phyloP scores from a whole-genome alignment of 495 filamentous ascomycete species.

The Neurospora terricola region DNA sequence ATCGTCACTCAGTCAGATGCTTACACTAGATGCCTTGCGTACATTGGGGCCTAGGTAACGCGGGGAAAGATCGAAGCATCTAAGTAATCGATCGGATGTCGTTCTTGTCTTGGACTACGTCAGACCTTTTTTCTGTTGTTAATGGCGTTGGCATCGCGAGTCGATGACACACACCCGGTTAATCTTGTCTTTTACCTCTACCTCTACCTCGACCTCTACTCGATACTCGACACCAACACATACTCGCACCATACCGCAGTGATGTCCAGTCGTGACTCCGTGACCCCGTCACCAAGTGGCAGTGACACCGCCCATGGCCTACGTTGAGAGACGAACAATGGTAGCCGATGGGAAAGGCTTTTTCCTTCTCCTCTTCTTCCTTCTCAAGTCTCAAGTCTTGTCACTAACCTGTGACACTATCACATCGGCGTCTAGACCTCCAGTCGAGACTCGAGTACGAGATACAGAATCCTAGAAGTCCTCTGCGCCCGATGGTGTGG shows the following conservation, averaged over 20 bases:
- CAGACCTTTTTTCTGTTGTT: no score
- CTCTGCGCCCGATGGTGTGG: neutral
- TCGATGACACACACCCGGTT: neutral
- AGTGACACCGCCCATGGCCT: neutral
- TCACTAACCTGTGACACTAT: neutral
- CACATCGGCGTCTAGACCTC: neutral
- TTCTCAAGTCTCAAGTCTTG: neutral
- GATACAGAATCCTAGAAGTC: neutral
- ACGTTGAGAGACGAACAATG: no score
- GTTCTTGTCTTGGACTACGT: neutral
- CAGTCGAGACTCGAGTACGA: neutral
- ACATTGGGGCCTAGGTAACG: neutral
- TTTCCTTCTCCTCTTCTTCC: neutral
- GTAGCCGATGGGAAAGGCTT: neutral
- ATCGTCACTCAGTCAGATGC: neutral
- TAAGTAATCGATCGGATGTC: neutral
- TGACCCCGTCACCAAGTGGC: neutral
- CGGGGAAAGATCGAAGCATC: neutral
- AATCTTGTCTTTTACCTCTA: neutral
- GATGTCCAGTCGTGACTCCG: neutral
- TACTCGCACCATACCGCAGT: neutral
- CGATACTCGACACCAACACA: neutral
- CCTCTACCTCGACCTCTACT: neutral
- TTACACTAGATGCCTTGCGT: neutral
- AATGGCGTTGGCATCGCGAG: no score